phyloP scores from a whole-genome alignment of 176 grass and related monocot species.

The Rhynchospora breviuscula region DNA sequence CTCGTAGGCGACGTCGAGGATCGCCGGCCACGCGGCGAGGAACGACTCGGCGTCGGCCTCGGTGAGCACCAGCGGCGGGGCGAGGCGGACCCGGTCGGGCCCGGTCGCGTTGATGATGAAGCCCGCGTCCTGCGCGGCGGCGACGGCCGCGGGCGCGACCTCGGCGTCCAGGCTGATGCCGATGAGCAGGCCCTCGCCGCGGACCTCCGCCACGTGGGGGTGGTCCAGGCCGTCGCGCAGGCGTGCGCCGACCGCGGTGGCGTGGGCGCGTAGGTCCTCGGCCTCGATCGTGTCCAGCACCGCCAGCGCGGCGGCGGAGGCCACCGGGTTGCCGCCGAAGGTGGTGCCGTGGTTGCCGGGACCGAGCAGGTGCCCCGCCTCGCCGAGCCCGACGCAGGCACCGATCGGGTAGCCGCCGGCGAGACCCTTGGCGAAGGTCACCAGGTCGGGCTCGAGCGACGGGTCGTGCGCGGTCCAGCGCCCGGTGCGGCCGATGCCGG shows the following conservation, averaged over 20 bases:
- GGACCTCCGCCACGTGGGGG: constrained; percentile 62
- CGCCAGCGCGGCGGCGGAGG: constrained; percentile 64
- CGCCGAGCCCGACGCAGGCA: too few species aligned
- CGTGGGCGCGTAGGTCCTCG: constrained; percentile 42
- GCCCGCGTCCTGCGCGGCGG: constrained; percentile 56
- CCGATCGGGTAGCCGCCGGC: too few species aligned
- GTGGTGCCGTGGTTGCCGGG: constrained; percentile 70
- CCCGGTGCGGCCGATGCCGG: too few species aligned
- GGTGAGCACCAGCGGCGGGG: constrained; percentile 57
- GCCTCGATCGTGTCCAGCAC: constrained; percentile 49
- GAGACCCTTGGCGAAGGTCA: too few species aligned
- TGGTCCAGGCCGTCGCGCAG: constrained; percentile 50
- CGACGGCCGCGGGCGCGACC: constrained; percentile 78
- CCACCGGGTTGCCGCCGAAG: constrained; percentile 57
- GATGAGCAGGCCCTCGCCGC: constrained; percentile 40
- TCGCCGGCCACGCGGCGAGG: constrained; percentile 64
- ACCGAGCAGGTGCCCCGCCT: too few species aligned
- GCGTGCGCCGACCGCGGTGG: constrained; percentile 68
- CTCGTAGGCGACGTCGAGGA: constrained; percentile 75
- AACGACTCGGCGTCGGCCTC: constrained; percentile 54
- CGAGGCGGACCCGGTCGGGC: constrained; percentile 62
- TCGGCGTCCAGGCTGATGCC: too few species aligned
- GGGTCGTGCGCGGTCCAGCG: too few species aligned
- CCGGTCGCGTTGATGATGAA: constrained; percentile 77
- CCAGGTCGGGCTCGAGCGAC: too few species aligned